Evolutionary conservation across 805 yeast genomes (phyloP).

Genomic region (Lachancea dasiensis): DNA sequence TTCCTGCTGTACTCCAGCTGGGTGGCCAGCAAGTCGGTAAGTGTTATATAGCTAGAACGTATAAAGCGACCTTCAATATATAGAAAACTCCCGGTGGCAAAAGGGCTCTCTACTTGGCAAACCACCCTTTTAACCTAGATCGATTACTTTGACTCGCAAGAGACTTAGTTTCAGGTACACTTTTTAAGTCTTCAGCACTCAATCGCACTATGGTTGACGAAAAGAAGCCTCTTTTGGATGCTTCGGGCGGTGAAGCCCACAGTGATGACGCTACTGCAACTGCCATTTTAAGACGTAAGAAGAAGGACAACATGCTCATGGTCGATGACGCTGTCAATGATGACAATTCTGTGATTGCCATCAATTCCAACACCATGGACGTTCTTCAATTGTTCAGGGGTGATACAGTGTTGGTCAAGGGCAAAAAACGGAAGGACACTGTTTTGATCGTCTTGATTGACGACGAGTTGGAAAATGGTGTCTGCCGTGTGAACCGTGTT

Average conservation of each 20-base stretch:
- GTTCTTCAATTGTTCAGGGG: conserved; percentile 92
- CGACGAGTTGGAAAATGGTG: conserved; percentile 94
- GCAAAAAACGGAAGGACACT: conserved; percentile 96
- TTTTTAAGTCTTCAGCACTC: neutral
- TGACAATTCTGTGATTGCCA: conserved; percentile 93
- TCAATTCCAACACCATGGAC: conserved; percentile 94
- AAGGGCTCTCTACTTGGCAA: neutral
- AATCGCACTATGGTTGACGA: conserved; percentile 31
- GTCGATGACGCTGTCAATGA: conserved; percentile 97
- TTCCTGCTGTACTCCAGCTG: no score
- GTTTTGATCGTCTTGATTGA: conserved; percentile 93
- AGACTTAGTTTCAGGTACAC: neutral
- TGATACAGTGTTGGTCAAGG: conserved; percentile 94
- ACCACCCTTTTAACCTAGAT: conserved; percentile 1
- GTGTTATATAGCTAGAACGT: neutral
- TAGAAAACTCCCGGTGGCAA: conserved; percentile 10
- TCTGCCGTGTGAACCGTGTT: conserved; percentile 89
- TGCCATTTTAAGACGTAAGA: conserved; percentile 93
- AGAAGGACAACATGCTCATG: conserved; percentile 90
- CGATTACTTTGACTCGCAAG: neutral
- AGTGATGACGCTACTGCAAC: conserved; percentile 82
- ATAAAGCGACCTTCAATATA: neutral
- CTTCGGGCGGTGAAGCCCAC: conserved; percentile 57
- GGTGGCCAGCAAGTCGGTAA: no score
- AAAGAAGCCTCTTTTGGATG: conserved; percentile 47